Percentiles rank a stretch among this genome's conserved stretches.
phyloP scores from a whole-genome alignment of 805 yeast genomes.

The Torulaspora gathmanii region DNA sequence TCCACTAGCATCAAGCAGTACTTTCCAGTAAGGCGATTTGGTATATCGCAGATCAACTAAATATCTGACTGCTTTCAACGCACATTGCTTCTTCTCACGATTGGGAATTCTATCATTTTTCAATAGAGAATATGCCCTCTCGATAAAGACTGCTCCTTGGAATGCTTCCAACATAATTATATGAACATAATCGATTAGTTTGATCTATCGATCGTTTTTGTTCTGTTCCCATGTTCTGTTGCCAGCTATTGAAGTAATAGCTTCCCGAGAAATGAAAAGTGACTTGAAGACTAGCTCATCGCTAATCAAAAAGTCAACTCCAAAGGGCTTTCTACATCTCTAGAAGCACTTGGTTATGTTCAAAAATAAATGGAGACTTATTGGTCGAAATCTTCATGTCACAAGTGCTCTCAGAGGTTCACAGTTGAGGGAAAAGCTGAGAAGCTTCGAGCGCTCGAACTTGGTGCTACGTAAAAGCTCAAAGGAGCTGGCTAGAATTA shows the following conservation, averaged over 20 bases:
- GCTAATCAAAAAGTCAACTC: neutral
- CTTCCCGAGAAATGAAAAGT: neutral
- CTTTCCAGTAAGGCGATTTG: conserved; percentile 18
- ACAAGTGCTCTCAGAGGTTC: conserved; percentile 8
- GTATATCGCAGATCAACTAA: conserved; percentile 11
- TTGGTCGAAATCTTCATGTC: conserved; percentile 7
- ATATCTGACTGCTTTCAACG: conserved; percentile 15
- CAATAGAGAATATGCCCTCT: conserved; percentile 18
- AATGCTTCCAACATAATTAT: conserved; percentile 8
- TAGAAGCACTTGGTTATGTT: neutral
- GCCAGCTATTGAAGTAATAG: neutral
- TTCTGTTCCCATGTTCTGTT: neutral
- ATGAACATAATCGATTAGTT: neutral
- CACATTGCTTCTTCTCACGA: conserved; percentile 13
- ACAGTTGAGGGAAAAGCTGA: conserved; percentile 22
- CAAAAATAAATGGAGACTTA: neutral
- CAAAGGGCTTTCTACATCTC: neutral
- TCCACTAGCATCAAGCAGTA: conserved; percentile 9
- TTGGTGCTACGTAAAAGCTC: conserved; percentile 18
- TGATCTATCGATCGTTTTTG: neutral
- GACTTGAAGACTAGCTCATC: conserved; percentile 7
- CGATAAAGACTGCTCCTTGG: conserved; percentile 16
- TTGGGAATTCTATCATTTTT: conserved; percentile 4
- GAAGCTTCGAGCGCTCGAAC: conserved; percentile 15
- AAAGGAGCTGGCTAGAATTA: conserved; percentile 17